A percentile compares a stretch with the other conserved stretches of the same genome.
Evolutionary conservation across 2,329 filamentous ascomycete genomes (phyloP).

Genomic region (Talaromyces albobiverticillius): DNA sequence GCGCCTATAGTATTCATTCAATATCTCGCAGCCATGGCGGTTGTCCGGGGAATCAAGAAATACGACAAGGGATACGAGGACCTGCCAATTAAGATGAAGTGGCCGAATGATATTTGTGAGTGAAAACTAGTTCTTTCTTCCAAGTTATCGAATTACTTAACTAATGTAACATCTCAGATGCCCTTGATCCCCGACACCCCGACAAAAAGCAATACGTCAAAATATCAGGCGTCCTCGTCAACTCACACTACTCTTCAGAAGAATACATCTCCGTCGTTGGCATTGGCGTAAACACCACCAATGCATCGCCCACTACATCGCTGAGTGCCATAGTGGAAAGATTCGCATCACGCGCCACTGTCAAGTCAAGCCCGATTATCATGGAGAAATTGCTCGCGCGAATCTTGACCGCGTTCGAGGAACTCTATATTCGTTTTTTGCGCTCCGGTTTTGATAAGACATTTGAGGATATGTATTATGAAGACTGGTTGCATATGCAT

Average conservation of each 20-base stretch:
- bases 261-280: constrained; percentile 84
- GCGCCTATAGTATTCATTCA: constrained; percentile 91
- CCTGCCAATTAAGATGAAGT: constrained; percentile 84
- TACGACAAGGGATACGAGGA: constrained; percentile 75
- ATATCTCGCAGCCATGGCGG: constrained; percentile 85
- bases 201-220: constrained; percentile 66
- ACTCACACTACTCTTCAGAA: constrained; percentile 73
- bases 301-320: constrained; percentile 81
- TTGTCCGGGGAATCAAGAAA: constrained; percentile 74
- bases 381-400: constrained; percentile 79
- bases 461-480: constrained; percentile 76
- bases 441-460: constrained; percentile 68
- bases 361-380: constrained; percentile 54
- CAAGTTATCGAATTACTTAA: background rate
- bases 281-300: constrained; percentile 81
- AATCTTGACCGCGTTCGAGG: constrained; percentile 75
- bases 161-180: constrained; percentile 47
- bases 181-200: constrained; percentile 60
- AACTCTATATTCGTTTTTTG: constrained; percentile 72
- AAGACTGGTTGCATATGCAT: constrained; percentile 78
- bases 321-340: constrained; percentile 66
- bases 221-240: constrained; percentile 88
- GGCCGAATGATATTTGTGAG: constrained; percentile 92
- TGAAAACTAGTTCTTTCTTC: constrained; percentile 29
- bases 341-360: constrained; percentile 36